Base-by-base conservation (phyloP, 805 yeast species). In the Lachancea mirantina region DNA sequence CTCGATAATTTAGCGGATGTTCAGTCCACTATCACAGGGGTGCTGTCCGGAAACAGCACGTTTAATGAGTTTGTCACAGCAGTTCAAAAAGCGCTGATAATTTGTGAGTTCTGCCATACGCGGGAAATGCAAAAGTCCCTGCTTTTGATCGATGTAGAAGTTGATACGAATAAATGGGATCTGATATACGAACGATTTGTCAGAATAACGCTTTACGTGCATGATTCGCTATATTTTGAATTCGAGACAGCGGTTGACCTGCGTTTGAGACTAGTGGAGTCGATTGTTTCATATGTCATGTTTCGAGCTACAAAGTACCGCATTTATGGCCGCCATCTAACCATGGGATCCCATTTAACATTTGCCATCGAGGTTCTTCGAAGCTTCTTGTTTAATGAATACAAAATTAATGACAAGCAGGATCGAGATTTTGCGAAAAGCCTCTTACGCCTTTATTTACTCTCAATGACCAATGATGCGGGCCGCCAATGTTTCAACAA, bases 31-130 rank as follows among this genome's bases (percentile, higher is more conserved):
- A 14, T 50, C 7, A 34, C 43, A 5, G 34, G 40, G n/a, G 35
- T 43, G 10, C 26, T 50, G 6, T 23, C 15, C n/a, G 11, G 26
- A 7, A 14, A 28, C 14, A 43, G 41, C 1, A 35, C 34, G 11
- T 38, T 33, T 10, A 46, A 42, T 8, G 15, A 22, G 2, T 42
- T 50, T 18, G 13, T 33, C 4, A 9, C 22, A 4, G 27, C 26
- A 14, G 26, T 45, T 17, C 45, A 42, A 27, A 36, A 23, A 14
- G 9, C 53, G 7, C 46, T 40, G 23, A 37, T 47, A 3, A 26
- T 55, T 7, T 43, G 49, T 22, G 50, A 45, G 26, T 49, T 54
- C 51, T 43, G 52, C 14, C 34, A 38, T 21, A 33, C 45, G 35
- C 44, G 7, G 19, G 32, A 13, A 30, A 36, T 15, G 28, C 35